These are phyloP conservation scores for Apiospora pterosperma DNA, from an alignment of 2,329 filamentous ascomycete species.

Conservation along the genomic window DNA sequence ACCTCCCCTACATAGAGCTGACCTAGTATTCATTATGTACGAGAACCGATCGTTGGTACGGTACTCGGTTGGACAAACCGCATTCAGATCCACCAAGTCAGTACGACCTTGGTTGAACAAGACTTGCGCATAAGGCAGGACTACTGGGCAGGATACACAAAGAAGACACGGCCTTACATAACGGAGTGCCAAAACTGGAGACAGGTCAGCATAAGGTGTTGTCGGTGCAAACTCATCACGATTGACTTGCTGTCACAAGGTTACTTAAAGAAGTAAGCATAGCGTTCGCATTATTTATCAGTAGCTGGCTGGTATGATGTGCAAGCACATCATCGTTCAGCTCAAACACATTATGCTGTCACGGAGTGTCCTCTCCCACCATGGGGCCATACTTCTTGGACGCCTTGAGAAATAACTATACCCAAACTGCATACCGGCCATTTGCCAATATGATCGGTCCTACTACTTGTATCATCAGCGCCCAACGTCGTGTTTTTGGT, in stretches of 20 bases:
- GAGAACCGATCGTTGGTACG: neutral
- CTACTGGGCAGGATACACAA: no score
- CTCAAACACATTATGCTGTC: neutral
- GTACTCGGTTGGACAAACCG: neutral
- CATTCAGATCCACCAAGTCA: neutral
- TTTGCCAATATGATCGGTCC: constrained; percentile 16
- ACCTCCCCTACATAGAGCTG: neutral
- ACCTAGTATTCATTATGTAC: neutral
- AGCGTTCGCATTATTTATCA: neutral
- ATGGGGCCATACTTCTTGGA: neutral
- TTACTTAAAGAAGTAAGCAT: neutral
- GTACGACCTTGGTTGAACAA: no score
- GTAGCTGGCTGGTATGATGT: neutral
- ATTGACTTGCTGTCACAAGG: neutral
- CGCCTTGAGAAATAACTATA: neutral
- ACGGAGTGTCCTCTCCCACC: no score
- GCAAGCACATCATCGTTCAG: neutral
- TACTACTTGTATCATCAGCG: constrained; percentile 51
- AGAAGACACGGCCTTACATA: neutral
- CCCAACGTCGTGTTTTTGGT: constrained; percentile 51
- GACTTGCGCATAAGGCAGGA: neutral
- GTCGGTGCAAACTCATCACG: neutral
- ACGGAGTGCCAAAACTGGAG: neutral
- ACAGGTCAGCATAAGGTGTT: neutral
- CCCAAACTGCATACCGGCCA: constrained; percentile 11